Percentiles rank a stretch among this genome's conserved stretches.
Conservation (phyloP, 129 eudicot species). For the Scalesia atractyloides region DNA sequence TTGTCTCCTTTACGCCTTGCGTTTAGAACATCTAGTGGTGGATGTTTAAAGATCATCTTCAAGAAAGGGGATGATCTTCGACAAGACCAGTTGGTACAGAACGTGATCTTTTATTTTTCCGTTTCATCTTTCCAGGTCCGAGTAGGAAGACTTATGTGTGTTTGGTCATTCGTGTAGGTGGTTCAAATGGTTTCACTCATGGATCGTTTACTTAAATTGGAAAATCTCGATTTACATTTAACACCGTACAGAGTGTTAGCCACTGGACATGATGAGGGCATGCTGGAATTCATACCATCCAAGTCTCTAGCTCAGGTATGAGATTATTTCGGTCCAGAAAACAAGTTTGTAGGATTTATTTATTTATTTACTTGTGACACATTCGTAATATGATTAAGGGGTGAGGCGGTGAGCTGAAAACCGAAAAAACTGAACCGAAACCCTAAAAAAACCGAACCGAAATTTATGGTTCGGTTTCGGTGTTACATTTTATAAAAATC, state of each 20-base stretch:
- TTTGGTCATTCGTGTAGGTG: conserved; percentile 51
- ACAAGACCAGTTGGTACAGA: conserved; percentile 94
- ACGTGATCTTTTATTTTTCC: background rate
- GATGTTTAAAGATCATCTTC: conserved; percentile 85
- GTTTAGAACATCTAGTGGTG: conserved; percentile 80
- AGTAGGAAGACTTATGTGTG: background rate
- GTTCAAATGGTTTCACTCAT: conserved; percentile 96
- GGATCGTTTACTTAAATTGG: conserved; percentile 96
- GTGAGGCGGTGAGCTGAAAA: too few species aligned
- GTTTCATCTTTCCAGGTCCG: background rate
- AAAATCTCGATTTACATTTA: conserved; percentile 93
- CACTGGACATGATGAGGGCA: conserved; percentile 98
- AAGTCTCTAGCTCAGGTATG: conserved; percentile 94
- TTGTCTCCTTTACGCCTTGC: conserved; percentile 86
- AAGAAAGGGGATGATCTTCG: conserved; percentile 99
- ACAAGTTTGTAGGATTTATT: conserved; percentile 17
- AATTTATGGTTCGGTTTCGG: too few species aligned
- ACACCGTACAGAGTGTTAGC: conserved; percentile 99
- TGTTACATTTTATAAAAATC: too few species aligned
- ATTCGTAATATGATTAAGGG: background rate
- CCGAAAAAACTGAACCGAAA: too few species aligned
- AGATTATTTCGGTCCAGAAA: background rate
- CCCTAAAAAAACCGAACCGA: too few species aligned
- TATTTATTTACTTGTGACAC: conserved; percentile 1
- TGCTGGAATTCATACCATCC: conserved; percentile 97